Conservation (phyloP, 441 rosid species). For the Populus hybrid region DNA sequence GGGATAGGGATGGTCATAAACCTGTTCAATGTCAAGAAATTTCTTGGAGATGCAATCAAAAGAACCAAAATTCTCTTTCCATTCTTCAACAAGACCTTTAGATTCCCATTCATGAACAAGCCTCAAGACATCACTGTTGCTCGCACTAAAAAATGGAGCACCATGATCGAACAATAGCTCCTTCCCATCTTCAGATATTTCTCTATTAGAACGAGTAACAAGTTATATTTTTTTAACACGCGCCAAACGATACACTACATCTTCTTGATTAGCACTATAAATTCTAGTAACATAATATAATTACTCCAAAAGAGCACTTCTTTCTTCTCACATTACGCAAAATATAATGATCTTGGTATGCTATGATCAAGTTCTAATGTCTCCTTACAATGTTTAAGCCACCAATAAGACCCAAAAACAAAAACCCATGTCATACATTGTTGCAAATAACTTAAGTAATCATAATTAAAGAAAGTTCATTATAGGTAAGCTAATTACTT, state of each 20-base stretch:
- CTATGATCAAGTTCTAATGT: not conserved
- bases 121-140: constrained; percentile 40
- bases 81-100: constrained; percentile 59
- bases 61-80: constrained; percentile 58
- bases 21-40: constrained; percentile 51
- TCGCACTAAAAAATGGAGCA: constrained; percentile 62
- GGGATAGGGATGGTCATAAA: constrained; percentile 9
- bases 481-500: not conserved
- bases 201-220: constrained; percentile 30
- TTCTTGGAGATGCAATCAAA: constrained; percentile 51
- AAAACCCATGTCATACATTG: not conserved
- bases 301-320: not conserved
- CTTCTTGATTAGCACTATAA: not conserved
- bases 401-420: not conserved
- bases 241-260: not conserved
- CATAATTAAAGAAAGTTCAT: not conserved
- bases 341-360: not conserved
- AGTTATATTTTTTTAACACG: not conserved
- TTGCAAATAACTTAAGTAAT: not conserved
- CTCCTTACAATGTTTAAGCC: not conserved
- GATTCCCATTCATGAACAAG: constrained; percentile 72
- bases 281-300: too few species aligned
- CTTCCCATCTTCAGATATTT: constrained; percentile 55
- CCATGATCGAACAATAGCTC: constrained; percentile 80
- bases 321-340: not conserved